Percentiles rank a stretch among this genome's conserved stretches.
phyloP scores from a whole-genome alignment of 495 filamentous ascomycete genomes.

The Xylaria palmicola region DNA sequence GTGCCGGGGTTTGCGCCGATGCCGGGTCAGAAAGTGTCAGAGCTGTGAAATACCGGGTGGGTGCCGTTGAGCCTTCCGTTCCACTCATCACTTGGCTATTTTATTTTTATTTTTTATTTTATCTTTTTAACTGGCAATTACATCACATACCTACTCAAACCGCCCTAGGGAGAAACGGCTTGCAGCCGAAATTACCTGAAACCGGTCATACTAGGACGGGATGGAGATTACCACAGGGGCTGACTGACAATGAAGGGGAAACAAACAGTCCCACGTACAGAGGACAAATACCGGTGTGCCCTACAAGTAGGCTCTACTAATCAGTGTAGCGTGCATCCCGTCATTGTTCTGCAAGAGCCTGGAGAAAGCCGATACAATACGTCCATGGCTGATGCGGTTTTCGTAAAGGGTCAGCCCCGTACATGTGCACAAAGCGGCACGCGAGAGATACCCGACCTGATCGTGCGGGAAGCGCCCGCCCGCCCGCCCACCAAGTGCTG shows the following conservation, averaged over 20 bases:
- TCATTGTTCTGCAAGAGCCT: no score
- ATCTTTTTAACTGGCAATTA: not conserved
- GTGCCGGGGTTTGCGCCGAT: conserved; percentile 12
- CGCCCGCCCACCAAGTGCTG: no score
- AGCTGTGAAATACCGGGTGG: not conserved
- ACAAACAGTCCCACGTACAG: not conserved
- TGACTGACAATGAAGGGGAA: no score
- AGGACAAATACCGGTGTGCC: no score
- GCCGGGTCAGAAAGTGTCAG: not conserved
- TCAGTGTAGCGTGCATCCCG: no score
- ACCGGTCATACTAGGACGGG: not conserved
- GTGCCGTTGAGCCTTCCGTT: not conserved
- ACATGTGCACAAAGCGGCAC: not conserved
- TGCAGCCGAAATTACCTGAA: not conserved
- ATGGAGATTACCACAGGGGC: no score
- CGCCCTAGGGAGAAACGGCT: not conserved
- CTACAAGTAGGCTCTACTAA: no score
- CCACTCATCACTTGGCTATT: not conserved
- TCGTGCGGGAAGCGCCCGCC: no score
- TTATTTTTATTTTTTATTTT: no score
- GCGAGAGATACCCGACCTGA: not conserved
- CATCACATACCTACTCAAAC: not conserved
- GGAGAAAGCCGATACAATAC: no score
- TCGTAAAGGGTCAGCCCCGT: no score
- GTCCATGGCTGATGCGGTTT: not conserved